Base-by-base conservation (phyloP, 176 grass and related monocot species). In the Triticum timopheevii region DNA sequence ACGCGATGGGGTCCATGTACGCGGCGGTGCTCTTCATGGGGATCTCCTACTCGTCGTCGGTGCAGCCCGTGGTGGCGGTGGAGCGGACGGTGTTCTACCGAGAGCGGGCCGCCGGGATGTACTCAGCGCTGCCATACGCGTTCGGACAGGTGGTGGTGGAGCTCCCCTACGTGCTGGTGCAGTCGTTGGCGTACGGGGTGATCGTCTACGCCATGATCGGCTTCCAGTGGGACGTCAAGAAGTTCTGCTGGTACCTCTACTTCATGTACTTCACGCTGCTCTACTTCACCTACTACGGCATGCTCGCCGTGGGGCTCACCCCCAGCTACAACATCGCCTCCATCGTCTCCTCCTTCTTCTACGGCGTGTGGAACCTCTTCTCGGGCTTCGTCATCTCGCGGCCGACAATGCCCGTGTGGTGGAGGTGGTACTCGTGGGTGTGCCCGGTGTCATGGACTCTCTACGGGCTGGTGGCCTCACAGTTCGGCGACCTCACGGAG, bases 191-290 rank as follows among this genome's bases (percentile, higher is more conserved):
- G 5, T 92, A 92, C 33, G 90, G 90, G 0, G 33, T 92, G 4
- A 80, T 92, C 49, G 87, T 92, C 6, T 92, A 92, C 68, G 82
- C 87, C 49, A 89, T 89, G 79, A 92, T 92, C 56, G 83, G 25
- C 64, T 89, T 92, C 69, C 34, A 92, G 28, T 92, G 90, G 90
- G 88, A 88, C 6, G 66, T 11, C n/a, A 72, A 70, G 35, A 92
- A 92, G 61, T 89, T 92, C 90, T 89, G 80, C 25, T 92, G 90
- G 90, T 92, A 92, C 82, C 59, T 92, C 45, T 92, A 88, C 76
- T 92, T 88, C 82, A 92, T 92, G 90, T 92, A 87, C 87, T 92
- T 92, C 87, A 92, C 90, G 24, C 78, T 92, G 27, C 87, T 92
- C 6, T 92, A 89, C 83, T 92, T 92, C 87, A 92, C 90, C 65